Percentiles rank a stretch among this genome's conserved stretches.
These are phyloP conservation scores for Globisporangium nagaii DNA, from an alignment of 352 stramenopile genomes.

Conservation along the genomic window DNA sequence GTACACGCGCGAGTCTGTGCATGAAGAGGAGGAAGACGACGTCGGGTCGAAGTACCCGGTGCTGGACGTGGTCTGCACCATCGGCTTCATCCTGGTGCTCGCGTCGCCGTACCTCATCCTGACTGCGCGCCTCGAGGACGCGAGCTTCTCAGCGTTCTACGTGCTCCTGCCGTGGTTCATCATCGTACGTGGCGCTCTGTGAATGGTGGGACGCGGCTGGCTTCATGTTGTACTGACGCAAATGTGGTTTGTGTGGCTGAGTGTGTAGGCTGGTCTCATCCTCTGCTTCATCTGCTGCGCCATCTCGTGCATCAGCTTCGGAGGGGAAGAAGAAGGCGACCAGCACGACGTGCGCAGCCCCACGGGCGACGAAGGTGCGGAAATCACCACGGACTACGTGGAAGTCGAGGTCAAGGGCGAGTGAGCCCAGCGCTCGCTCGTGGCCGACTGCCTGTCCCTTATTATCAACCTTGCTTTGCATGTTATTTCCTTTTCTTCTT, in stretches of 20 bases:
- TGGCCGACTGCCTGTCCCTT: neutral
- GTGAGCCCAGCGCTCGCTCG: too few species aligned
- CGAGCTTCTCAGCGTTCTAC: slow-evolving; percentile 74
- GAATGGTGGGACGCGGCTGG: neutral
- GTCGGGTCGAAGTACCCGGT: slow-evolving; percentile 45
- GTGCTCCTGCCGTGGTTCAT: slow-evolving; percentile 80
- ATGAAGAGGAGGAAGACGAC: slow-evolving; percentile 49
- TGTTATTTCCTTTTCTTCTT: neutral
- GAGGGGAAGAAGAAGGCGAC: slow-evolving; percentile 26
- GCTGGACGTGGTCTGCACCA: slow-evolving; percentile 48
- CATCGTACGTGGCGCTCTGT: slow-evolving; percentile 39
- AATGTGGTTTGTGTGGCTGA: neutral
- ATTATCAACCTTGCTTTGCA: neutral
- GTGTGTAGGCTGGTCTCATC: slow-evolving; percentile 45
- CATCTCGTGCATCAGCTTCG: slow-evolving; percentile 64
- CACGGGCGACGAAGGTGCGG: slow-evolving; percentile 64
- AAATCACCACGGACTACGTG: slow-evolving; percentile 48
- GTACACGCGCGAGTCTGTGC: slow-evolving; percentile 71
- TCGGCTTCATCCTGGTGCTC: slow-evolving; percentile 42
- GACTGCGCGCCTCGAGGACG: slow-evolving; percentile 59
- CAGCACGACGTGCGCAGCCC: slow-evolving; percentile 37
- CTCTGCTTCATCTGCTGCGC: slow-evolving; percentile 78
- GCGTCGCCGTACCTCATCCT: slow-evolving; percentile 81
- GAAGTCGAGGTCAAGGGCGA: slow-evolving; percentile 37
- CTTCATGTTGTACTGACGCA: neutral